phyloP scores from a whole-genome alignment of 108 stramenopile genomes.

The Pseudonitzschia delicatissima region DNA sequence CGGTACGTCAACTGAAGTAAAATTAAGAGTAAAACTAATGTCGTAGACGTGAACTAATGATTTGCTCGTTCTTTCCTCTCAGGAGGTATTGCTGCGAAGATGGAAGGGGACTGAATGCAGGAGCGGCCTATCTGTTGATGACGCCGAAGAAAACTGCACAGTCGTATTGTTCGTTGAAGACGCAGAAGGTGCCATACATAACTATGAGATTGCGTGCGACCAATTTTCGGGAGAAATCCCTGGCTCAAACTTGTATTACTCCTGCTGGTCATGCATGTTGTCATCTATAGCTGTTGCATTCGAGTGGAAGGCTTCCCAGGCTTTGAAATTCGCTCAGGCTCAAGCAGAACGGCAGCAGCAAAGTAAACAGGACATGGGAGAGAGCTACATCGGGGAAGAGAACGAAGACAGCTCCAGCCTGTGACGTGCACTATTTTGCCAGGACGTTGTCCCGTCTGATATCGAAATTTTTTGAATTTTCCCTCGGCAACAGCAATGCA shows the following conservation, averaged over 20 bases:
- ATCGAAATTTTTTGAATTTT: no score
- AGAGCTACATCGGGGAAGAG: not conserved
- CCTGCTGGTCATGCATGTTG: conserved; percentile 50
- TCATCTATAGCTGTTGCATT: conserved; percentile 52
- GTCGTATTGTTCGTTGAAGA: not conserved
- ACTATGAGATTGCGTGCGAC: not conserved
- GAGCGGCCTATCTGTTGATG: not conserved
- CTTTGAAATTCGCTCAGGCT: conserved; percentile 52
- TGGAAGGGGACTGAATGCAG: conserved; percentile 14
- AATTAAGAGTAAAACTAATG: not conserved
- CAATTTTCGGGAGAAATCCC: conserved; percentile 23
- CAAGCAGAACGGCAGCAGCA: conserved; percentile 4
- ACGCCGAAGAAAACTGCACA: not conserved
- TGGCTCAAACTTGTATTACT: conserved; percentile 64
- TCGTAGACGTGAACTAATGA: not conserved
- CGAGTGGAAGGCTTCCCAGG: conserved; percentile 69
- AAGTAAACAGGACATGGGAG: not conserved
- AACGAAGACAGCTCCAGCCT: not conserved
- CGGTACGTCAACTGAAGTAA: not conserved
- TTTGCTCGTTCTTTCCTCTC: not conserved
- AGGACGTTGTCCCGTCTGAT: no score
- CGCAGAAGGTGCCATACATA: not conserved
- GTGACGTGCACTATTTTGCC: not conserved
- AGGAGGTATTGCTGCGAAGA: conserved; percentile 12
- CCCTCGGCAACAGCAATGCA: no score